Base-by-base conservation (phyloP, 2,329 filamentous ascomycete species). In the Coleophoma crateriformis region DNA sequence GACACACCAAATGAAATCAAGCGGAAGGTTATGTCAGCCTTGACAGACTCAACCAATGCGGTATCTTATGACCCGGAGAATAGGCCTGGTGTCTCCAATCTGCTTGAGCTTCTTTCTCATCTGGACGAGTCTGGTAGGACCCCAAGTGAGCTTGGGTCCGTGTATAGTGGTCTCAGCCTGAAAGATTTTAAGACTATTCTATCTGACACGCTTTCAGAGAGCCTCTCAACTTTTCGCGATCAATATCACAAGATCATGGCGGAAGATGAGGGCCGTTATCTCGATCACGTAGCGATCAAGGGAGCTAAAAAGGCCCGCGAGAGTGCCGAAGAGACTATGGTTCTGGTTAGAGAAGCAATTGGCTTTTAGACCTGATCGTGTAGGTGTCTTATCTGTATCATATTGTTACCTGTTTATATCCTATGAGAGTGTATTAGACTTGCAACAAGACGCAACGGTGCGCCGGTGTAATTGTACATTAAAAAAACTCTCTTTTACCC, bases 51-150 rank as follows among this genome's bases (percentile, higher is more conserved):
- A 0, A 56, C 68, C 0, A 75, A 79, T 2, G 68, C 69, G 2
- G 80, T 96, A 38, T 82, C 81, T 1, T 96, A 94, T 65, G 84
- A 96, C 55, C 83, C 82, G 0, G 61, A 66, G 1, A 61, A 58
- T 0, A 77, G 94, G 20, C 92, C 92, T 0, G 94, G 90, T 0
- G 87, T 99, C 3, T 84, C 91, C 11, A 99, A 97, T 64, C 73
- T 99, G 12, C 69, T 99, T 1, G 82, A 90, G 50, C 79, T 99
- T 14, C 70, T 92, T n/a, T 83, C 82, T 20, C 80, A 88, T 54
- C 81, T 92, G 58, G 79, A 84, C 48, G 57, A 64, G 4, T 58
- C 66, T 22, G 60, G 62, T 3, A 68, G 72, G 45, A 70, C 61
- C 12, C 67, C 73, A 1, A 55, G 60, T 41, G 64, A 74, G 39